phyloP scores from a whole-genome alignment of 1,139 yeast species.

The Hyphopichia khmerensis region DNA sequence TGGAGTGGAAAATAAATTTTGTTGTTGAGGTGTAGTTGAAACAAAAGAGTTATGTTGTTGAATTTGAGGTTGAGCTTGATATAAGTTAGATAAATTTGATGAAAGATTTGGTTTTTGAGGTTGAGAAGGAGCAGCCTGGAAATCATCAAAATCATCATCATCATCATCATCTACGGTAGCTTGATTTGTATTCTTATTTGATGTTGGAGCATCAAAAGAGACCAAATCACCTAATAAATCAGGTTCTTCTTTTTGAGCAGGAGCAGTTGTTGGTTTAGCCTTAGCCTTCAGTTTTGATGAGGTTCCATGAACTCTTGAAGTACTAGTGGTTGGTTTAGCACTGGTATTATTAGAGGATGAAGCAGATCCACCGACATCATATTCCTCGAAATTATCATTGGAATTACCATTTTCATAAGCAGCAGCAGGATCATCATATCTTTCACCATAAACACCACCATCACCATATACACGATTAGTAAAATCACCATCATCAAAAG shows the following conservation, averaged over 20 bases:
- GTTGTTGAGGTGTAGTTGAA: constrained; percentile 11
- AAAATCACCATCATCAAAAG: constrained; percentile 51
- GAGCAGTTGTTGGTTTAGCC: constrained; percentile 11
- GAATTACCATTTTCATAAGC: constrained; percentile 35
- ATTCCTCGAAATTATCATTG: constrained; percentile 64
- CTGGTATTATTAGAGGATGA: constrained; percentile 15
- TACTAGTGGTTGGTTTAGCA: constrained; percentile 42
- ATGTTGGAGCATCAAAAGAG: constrained; percentile 41
- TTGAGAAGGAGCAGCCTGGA: constrained; percentile 73
- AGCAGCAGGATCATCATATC: constrained; percentile 58
- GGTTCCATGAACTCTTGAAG: constrained; percentile 43
- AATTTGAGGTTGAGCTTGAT: constrained; percentile 21
- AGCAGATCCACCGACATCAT: constrained; percentile 45
- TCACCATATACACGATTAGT: constrained; percentile 69
- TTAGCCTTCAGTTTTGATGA: constrained; percentile 12
- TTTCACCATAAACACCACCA: constrained; percentile 75
- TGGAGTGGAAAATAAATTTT: constrained; percentile 9
- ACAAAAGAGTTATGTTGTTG: constrained; percentile 5
- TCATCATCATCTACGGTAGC: constrained; percentile 37
- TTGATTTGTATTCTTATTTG: constrained; percentile 6
- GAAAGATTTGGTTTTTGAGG: constrained; percentile 28
- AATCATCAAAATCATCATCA: constrained; percentile 92
- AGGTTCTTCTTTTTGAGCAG: constrained; percentile 26
- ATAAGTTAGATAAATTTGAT: constrained; percentile 42
- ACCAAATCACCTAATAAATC: constrained; percentile 57